phyloP scores from a whole-genome alignment of 768 basidiomycete genomes.

The Asterophora lycoperdoides region DNA sequence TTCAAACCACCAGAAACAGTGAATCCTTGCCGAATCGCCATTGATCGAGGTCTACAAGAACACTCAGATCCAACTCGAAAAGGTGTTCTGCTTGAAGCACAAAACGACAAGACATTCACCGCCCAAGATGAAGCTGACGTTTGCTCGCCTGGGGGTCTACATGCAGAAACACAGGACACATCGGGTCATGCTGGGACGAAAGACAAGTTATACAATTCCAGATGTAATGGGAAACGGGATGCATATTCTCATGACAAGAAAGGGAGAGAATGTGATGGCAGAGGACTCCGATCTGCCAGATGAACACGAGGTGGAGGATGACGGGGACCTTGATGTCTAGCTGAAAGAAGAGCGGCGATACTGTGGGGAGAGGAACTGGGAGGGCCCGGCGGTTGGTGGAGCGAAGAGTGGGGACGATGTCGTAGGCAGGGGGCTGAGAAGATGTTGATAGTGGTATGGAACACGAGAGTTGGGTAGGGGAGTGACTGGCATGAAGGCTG shows the following conservation, averaged over 20 bases:
- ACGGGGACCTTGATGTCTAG: neutral
- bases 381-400: too few species aligned
- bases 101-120: constrained; percentile 23
- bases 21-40: constrained; percentile 30
- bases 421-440: too few species aligned
- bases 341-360: too few species aligned
- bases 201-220: neutral
- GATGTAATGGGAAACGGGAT: constrained; percentile 2
- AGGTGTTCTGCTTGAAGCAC: constrained; percentile 22
- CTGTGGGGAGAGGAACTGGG: too few species aligned
- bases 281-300: neutral
- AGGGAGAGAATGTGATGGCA: too few species aligned
- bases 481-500: too few species aligned
- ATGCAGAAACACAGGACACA: constrained; percentile 13
- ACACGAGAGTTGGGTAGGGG: too few species aligned
- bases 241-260: neutral
- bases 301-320: neutral
- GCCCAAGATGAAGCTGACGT: constrained; percentile 25
- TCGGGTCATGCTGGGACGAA: neutral
- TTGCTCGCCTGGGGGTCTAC: constrained; percentile 14
- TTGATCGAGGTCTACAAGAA: constrained; percentile 31
- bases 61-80: constrained; percentile 20
- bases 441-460: too few species aligned
- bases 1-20: constrained; percentile 28
- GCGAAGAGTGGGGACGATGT: too few species aligned